Percentiles rank a stretch among this genome's conserved stretches.
Conservation (phyloP, 2,329 filamentous ascomycete species). For the Phialophora chinensis region DNA sequence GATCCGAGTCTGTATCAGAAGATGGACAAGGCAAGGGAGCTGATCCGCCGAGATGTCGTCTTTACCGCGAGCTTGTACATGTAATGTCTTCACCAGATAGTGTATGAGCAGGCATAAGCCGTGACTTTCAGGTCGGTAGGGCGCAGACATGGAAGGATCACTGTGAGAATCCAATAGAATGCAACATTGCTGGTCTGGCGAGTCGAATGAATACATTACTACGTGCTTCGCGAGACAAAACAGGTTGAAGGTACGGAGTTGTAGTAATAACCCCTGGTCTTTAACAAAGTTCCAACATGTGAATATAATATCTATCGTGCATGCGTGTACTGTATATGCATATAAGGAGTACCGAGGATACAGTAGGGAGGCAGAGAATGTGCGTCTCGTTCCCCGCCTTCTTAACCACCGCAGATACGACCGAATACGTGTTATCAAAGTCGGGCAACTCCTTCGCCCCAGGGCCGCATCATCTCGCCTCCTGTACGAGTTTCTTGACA, state of each 20-base stretch:
- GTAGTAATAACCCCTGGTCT: not conserved
- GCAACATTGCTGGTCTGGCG: too few relatives aligned
- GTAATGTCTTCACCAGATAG: conserved; percentile 51
- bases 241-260: not conserved
- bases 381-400: not conserved
- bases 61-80: conserved; percentile 88
- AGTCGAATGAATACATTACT: too few relatives aligned
- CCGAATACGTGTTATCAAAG: not conserved
- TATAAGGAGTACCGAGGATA: not conserved
- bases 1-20: conserved; percentile 92
- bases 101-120: not conserved
- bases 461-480: too few relatives aligned
- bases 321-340: not conserved
- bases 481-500: too few relatives aligned
- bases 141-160: not conserved
- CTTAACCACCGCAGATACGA: not conserved
- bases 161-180: not conserved
- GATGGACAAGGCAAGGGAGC: conserved; percentile 96
- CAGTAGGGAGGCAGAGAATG: too few relatives aligned
- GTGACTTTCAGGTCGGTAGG: not conserved
- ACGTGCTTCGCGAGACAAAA: not conserved
- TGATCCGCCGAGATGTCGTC: conserved; percentile 96
- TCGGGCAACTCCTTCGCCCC: not conserved
- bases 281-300: not conserved
- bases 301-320: not conserved